Base-by-base conservation (phyloP, 192 early-diverging fungal genomes). In the Rhizophagus prolifer region DNA sequence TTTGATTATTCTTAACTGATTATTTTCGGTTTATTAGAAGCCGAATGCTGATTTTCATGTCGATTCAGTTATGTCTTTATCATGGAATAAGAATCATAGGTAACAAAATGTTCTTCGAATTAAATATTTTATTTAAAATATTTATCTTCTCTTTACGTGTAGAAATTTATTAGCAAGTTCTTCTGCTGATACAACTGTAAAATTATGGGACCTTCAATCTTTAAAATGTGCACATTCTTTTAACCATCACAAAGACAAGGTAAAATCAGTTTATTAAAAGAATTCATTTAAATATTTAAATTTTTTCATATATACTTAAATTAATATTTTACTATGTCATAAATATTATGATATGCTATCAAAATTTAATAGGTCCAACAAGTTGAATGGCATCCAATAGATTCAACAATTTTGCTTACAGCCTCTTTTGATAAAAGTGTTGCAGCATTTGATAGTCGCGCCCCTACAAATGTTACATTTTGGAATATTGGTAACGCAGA, bases 141-240 rank as follows among this genome's bases (percentile, higher is more conserved):
- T 26, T 80, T 58, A 50, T 44, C 8, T 23, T n/a, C 65, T 14
- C 30, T 21, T 14, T 25, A 19, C 21, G n/a, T 19, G 9, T 74
- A 85, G 88, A 70, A 90, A 90, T 69, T 82, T 90, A 65, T 84
- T 99, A 75, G 92, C 95, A 8, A 94, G 94, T 25, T 94, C 95
- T 14, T 99, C 97, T 23, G 98, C 96, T 44, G 98, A 99, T 79
- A 93, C 90, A 9, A 98, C 97, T 21, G 93, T 98, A 31, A 99
- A 99, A 83, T 88, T 99, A 44, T 99, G 98, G 98, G 98, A 99
- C 78, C 85, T 99, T 77, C 85, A 85, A 25, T 88, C 89, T 4
- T 85, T 83, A 26, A 85, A 85, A 73, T 87, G 93, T 85, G 91
- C 91, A 14, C 88, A 91, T 31, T 95, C 92, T 28, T 98, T 94